Conservation (phyloP, 2,329 filamentous ascomycete genomes). For the Teratosphaeria viscida region DNA sequence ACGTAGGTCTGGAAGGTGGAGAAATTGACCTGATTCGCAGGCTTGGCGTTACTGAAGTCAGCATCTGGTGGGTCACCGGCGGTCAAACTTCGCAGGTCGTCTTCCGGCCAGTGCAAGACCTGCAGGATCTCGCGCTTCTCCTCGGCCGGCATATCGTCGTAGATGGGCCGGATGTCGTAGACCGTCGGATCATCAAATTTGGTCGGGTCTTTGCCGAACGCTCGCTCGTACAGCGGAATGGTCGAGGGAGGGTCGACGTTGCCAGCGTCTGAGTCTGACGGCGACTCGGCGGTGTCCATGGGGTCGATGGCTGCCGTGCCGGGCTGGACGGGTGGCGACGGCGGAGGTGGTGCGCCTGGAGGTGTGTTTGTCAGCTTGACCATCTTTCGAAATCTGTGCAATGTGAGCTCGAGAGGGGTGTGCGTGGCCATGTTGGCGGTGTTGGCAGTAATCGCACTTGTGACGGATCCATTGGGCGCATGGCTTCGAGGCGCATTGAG, state of each 20-base stretch:
- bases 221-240: slow-evolving; percentile 59
- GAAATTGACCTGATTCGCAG: slow-evolving; percentile 86
- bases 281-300: slow-evolving; percentile 55
- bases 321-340: slow-evolving; percentile 22
- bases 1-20: slow-evolving; percentile 86
- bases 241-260: slow-evolving; percentile 47
- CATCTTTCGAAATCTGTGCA: background rate
- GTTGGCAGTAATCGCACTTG: background rate
- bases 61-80: slow-evolving; percentile 84
- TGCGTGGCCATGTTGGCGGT: background rate
- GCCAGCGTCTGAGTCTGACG: slow-evolving; percentile 45
- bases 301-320: slow-evolving; percentile 28
- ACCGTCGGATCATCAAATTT: slow-evolving; percentile 86
- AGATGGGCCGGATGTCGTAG: slow-evolving; percentile 76
- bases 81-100: slow-evolving; percentile 73
- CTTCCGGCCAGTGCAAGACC: slow-evolving; percentile 71
- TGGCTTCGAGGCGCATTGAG: background rate
- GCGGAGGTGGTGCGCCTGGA: slow-evolving; percentile 19
- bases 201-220: slow-evolving; percentile 84
- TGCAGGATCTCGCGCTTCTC: slow-evolving; percentile 81
- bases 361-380: slow-evolving; percentile 7
- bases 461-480: background rate
- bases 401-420: background rate
- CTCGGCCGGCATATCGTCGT: slow-evolving; percentile 68
- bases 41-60: slow-evolving; percentile 91